phyloP scores from a whole-genome alignment of 129 eudicot species.

The Smallanthus sonchifolius region DNA sequence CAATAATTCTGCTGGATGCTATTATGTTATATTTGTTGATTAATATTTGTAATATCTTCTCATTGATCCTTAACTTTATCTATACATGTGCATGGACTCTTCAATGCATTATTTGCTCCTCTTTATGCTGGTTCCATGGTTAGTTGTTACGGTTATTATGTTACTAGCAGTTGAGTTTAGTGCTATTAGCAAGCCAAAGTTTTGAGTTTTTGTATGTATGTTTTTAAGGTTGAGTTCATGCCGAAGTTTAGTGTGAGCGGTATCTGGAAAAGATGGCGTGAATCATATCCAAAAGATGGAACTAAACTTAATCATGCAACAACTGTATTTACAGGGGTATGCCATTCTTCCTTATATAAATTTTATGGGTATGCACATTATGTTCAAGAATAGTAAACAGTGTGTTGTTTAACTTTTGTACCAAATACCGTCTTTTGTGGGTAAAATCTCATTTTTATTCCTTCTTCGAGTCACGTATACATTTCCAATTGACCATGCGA shows the following conservation, averaged over 20 bases:
- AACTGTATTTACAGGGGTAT: slow-evolving; percentile 96
- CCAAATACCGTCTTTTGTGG: neutral
- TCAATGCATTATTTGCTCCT: slow-evolving; percentile 90
- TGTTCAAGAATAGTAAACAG: neutral
- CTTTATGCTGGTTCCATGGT: slow-evolving; percentile 86
- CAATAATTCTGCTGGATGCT: neutral
- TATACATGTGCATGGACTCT: slow-evolving; percentile 93
- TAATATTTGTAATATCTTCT: neutral
- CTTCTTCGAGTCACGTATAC: neutral
- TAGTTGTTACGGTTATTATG: slow-evolving; percentile 6
- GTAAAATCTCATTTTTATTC: neutral
- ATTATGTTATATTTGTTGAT: neutral
- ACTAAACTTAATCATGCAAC: slow-evolving; percentile 58
- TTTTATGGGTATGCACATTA: neutral
- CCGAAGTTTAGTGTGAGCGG: slow-evolving; percentile 98
- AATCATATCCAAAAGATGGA: slow-evolving; percentile 77
- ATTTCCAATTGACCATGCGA: neutral
- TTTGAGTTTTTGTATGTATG: neutral
- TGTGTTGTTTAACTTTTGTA: neutral
- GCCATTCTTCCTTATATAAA: slow-evolving; percentile 9
- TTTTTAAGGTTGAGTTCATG: slow-evolving; percentile 79
- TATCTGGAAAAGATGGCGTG: slow-evolving; percentile 97
- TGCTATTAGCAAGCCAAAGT: neutral
- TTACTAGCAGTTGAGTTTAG: neutral
- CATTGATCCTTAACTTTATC: slow-evolving; percentile 50